Evolutionary conservation across 768 basidiomycete genomes (phyloP).

Genomic region (Suillus alpinus): DNA sequence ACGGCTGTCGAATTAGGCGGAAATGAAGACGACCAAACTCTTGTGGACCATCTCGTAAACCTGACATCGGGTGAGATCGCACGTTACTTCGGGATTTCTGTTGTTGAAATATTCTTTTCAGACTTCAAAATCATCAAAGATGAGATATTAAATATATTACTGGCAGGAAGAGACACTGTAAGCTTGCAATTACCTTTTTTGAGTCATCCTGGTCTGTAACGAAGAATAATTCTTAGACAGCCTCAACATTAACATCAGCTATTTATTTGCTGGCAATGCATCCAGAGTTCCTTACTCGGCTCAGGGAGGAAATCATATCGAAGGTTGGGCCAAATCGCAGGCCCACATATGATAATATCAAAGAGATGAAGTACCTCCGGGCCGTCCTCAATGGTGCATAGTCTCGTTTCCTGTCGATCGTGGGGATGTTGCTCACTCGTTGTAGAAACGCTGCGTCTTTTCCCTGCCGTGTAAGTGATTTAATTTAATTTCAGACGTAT

Average conservation of each 20-base stretch:
- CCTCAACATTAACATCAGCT: constrained; percentile 41
- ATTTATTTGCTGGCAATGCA: constrained; percentile 47
- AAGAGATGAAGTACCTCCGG: constrained; percentile 41
- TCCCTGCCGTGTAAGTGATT: constrained; percentile 29
- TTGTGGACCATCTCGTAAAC: constrained; percentile 40
- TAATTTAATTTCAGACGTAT: background rate
- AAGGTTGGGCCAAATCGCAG: constrained; percentile 32
- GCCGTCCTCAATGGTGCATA: constrained; percentile 43
- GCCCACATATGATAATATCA: constrained; percentile 42
- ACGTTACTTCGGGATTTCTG: background rate
- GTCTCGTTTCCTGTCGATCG: background rate
- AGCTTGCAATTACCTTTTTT: constrained; percentile 1
- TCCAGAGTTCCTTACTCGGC: constrained; percentile 35
- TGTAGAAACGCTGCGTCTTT: constrained; percentile 32
- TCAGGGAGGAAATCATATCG: constrained; percentile 43
- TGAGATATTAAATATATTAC: constrained; percentile 41
- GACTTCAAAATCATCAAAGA: constrained; percentile 36
- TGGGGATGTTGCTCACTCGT: background rate
- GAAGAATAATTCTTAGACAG: constrained; percentile 32
- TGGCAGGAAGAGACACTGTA: constrained; percentile 46
- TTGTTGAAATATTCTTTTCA: background rate
- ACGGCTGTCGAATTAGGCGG: constrained; percentile 7
- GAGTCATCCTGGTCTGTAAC: background rate
- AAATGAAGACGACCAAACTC: constrained; percentile 34
- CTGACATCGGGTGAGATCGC: constrained; percentile 33